Evolutionary conservation across 371 early-diverging fungal genomes (phyloP).

Genomic region (Mortierella sp.): DNA sequence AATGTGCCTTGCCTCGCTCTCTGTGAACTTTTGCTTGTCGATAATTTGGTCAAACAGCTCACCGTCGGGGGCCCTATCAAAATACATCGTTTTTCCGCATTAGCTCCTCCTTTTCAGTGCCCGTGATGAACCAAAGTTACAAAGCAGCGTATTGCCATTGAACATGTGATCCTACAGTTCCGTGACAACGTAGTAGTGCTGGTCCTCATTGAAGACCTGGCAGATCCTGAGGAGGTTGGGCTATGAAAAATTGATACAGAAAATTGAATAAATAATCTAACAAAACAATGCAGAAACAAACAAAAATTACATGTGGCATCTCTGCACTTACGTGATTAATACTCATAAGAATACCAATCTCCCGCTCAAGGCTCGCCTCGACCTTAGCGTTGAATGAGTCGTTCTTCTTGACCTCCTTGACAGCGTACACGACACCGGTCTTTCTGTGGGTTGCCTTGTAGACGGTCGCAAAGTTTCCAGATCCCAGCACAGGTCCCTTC

Average conservation of each 20-base stretch:
- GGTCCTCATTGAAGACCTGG: slow-evolving; percentile 72
- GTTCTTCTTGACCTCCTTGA: slow-evolving; percentile 74
- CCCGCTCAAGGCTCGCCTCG: slow-evolving; percentile 72
- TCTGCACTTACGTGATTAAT: slow-evolving; percentile 73
- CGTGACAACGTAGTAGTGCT: slow-evolving; percentile 75
- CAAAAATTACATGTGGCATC: not conserved
- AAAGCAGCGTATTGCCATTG: not conserved
- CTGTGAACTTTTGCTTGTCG: slow-evolving; percentile 76
- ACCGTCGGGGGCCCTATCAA: slow-evolving; percentile 76
- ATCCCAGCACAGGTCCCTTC: slow-evolving; percentile 62
- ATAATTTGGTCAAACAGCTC: slow-evolving; percentile 96
- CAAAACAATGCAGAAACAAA: not conserved
- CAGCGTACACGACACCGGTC: slow-evolving; percentile 67
- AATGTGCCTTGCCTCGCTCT: slow-evolving; percentile 84
- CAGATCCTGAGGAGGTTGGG: slow-evolving; percentile 68
- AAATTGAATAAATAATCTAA: not conserved
- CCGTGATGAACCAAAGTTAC: not conserved
- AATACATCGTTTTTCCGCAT: not conserved
- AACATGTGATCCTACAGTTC: slow-evolving; percentile 64
- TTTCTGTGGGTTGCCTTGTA: slow-evolving; percentile 61
- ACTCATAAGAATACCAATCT: slow-evolving; percentile 80
- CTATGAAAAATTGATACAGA: slow-evolving; percentile 21
- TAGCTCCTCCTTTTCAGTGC: not conserved
- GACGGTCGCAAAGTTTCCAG: slow-evolving; percentile 80
- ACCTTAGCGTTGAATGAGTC: slow-evolving; percentile 66